phyloP scores from a whole-genome alignment of 2,329 filamentous ascomycete species.

The Botrytis galanthina region DNA sequence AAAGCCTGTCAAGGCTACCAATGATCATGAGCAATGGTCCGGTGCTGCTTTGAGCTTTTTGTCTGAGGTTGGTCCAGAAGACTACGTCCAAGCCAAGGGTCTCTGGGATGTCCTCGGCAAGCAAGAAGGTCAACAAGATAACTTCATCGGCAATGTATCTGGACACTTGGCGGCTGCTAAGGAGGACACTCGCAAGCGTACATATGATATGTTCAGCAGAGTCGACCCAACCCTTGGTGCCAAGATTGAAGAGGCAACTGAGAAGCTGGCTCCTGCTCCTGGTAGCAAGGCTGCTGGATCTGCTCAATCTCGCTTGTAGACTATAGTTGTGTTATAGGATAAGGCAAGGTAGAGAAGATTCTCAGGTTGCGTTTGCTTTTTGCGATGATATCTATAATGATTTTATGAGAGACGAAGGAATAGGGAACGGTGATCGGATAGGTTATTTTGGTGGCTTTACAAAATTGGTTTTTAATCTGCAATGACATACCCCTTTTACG shows the following conservation, averaged over 20 bases:
- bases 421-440: background rate
- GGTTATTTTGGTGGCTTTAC: background rate
- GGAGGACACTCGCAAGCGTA: slow-evolving; percentile 54
- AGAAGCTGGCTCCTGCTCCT: slow-evolving; percentile 38
- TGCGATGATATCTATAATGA: slow-evolving; percentile 12
- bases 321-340: background rate
- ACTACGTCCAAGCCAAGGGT: slow-evolving; percentile 39
- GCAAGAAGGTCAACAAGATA: slow-evolving; percentile 56
- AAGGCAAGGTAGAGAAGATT: background rate
- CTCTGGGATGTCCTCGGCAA: slow-evolving; percentile 42
- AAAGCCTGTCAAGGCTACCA: slow-evolving; percentile 43
- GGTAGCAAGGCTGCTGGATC: slow-evolving; percentile 17
- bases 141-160: slow-evolving; percentile 58
- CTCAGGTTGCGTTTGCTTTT: background rate
- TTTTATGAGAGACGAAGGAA: slow-evolving; percentile 1
- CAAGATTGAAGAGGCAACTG: slow-evolving; percentile 53
- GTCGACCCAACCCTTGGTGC: slow-evolving; percentile 54
- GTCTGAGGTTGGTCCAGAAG: slow-evolving; percentile 40
- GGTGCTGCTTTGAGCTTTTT: slow-evolving; percentile 47
- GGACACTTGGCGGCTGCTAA: slow-evolving; percentile 55
- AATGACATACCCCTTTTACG: slow-evolving; percentile 10
- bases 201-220: slow-evolving; percentile 59
- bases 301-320: slow-evolving; percentile 21
- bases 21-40: slow-evolving; percentile 49
- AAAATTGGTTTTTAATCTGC: slow-evolving; percentile 4